Base-by-base conservation (phyloP, 1,139 yeast genomes). In the Spathaspora sp. region DNA sequence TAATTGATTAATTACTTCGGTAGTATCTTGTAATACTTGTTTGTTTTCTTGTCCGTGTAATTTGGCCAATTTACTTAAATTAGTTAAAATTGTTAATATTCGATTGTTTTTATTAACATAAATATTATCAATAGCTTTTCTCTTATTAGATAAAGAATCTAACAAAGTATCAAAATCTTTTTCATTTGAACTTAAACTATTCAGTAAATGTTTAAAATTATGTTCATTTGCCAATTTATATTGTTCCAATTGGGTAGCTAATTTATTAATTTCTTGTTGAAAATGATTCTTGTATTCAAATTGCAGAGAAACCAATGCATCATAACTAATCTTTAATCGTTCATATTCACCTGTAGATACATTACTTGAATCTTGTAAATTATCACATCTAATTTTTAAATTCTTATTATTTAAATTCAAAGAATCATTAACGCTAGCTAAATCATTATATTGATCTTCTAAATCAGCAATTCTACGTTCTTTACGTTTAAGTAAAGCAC, bases 381-480 rank as follows among this genome's bases (percentile, higher is more conserved):
- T 74, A 18, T 74, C 74, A 54, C 80, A 67, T 50, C 82, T 69
- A 37, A 74, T 68, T 51, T 77, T 78, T 56, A 81, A 61, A 46
- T 74, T 73, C 46, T 78, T 76, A 47, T 74, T 70, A 50, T 74
- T 77, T 55, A 76, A 70, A 44, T 70, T 71, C 46, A 77, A 62
- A 13, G 70, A 61, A 50, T 80, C 82, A 43, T 74, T 71, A 11
- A 68, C 63, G 10, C 77, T 67, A 41, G 70, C 61, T 20, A 80
- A 56, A 15, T 77, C 80, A 43, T 72, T 72, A 51, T 76, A 65
- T 56, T 81, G 82, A 38, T 68, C 69, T 59, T 86, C 89, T 55
- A 84, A 63, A 56, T 84, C 90, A 37, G 70, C 57, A 39, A 85
- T 76, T 49, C 88, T 67, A 49, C 89, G 71, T 57, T 84, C 85